Evolutionary conservation across 148 eudicot genomes (phyloP).

Genomic region (Rhododendron mucronatum): DNA sequence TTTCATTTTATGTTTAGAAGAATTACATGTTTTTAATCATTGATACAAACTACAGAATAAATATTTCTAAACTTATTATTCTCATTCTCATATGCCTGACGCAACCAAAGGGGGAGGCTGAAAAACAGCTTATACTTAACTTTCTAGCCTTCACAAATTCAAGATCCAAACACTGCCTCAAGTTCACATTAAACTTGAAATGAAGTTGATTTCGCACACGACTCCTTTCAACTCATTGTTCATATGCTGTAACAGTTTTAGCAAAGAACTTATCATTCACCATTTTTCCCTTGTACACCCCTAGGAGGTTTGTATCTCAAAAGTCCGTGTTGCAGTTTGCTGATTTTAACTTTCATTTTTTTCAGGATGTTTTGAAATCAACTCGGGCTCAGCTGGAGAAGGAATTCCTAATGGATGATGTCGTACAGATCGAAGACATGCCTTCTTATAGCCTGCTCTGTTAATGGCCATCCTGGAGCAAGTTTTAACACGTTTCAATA

Average conservation of each 20-base stretch:
- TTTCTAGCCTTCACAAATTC: background rate
- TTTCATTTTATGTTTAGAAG: background rate
- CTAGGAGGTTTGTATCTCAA: background rate
- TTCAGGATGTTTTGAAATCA: slow-evolving; percentile 60
- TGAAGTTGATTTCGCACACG: background rate
- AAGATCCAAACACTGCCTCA: background rate
- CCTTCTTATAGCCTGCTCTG: slow-evolving; percentile 62
- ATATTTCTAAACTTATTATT: background rate
- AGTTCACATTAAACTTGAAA: background rate
- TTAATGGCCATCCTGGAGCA: slow-evolving; percentile 18
- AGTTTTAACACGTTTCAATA: background rate
- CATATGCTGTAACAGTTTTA: background rate
- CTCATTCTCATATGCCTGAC: background rate
- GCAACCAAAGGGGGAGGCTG: background rate
- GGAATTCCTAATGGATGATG: slow-evolving; percentile 71
- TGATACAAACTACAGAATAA: background rate
- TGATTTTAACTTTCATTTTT: background rate
- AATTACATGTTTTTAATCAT: background rate
- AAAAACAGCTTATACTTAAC: background rate
- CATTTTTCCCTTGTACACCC: background rate
- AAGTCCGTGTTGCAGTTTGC: background rate
- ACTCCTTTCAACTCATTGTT: background rate
- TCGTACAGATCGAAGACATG: slow-evolving; percentile 70
- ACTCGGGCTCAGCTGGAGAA: slow-evolving; percentile 68
- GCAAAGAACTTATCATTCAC: background rate